phyloP scores from a whole-genome alignment of 768 basidiomycete species.

The Kwoniella bestiolae region DNA sequence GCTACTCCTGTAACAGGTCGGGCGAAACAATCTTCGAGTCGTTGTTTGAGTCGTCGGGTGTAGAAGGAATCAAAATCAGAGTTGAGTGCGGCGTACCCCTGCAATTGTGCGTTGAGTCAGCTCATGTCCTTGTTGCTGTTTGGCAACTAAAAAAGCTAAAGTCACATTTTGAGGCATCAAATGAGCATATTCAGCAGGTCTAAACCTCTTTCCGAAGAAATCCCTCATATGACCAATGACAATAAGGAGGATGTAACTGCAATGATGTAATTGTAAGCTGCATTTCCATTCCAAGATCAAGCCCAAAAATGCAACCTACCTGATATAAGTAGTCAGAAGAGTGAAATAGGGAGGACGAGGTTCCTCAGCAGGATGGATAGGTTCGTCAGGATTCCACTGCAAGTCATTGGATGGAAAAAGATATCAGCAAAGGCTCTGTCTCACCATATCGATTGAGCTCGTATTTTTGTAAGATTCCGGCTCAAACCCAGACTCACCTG shows the following conservation, averaged over 20 bases:
- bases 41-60: slow-evolving; percentile 89
- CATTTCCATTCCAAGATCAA: no score
- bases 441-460: no score
- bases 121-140: no score
- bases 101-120: slow-evolving; percentile 6
- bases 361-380: slow-evolving; percentile 59
- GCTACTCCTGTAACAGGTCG: slow-evolving; percentile 93
- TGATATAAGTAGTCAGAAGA: slow-evolving; percentile 83
- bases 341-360: slow-evolving; percentile 92
- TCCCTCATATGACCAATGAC: slow-evolving; percentile 90
- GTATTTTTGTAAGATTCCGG: no score
- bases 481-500: no score
- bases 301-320: slow-evolving; percentile 25
- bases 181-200: slow-evolving; percentile 72
- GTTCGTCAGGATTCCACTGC: slow-evolving; percentile 55
- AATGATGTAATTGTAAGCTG: not conserved
- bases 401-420: not conserved
- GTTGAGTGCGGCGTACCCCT: slow-evolving; percentile 96
- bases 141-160: slow-evolving; percentile 7
- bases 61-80: slow-evolving; percentile 99
- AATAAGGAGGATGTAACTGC: slow-evolving; percentile 87
- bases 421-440: slow-evolving; percentile 13
- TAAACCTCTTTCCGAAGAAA: slow-evolving; percentile 86
- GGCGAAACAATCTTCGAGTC: slow-evolving; percentile 94
- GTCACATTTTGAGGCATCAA: slow-evolving; percentile 81